Conservation (phyloP, 345 rosid genomes). For the Salix suchowensis region DNA sequence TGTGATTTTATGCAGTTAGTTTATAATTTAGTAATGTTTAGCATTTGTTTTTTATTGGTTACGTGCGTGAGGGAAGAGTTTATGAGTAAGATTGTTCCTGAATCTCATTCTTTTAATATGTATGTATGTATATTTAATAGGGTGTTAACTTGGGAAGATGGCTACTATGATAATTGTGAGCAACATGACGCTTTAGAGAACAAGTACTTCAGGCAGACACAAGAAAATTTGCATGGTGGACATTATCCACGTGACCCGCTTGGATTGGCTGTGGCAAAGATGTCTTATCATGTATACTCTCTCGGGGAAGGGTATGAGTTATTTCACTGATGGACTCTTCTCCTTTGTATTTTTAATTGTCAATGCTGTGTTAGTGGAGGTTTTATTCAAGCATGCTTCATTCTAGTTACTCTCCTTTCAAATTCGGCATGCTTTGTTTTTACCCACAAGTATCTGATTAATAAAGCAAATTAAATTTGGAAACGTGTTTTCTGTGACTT, state of each 20-base stretch:
- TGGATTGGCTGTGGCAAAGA: slow-evolving; percentile 77
- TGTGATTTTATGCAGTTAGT: background rate
- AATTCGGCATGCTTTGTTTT: background rate
- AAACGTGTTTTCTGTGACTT: background rate
- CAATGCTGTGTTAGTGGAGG: background rate
- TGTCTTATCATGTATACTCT: slow-evolving; percentile 80
- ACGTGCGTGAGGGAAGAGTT: no score
- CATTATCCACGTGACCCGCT: slow-evolving; percentile 46
- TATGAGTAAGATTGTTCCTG: background rate
- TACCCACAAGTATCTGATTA: background rate
- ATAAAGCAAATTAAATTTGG: background rate
- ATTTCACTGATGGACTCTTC: slow-evolving; percentile 7
- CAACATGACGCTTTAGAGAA: slow-evolving; percentile 35
- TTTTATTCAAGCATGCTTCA: background rate
- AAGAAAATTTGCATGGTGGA: slow-evolving; percentile 36
- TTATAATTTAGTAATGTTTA: background rate
- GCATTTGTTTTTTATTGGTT: background rate
- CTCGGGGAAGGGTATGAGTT: slow-evolving; percentile 82
- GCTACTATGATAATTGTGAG: slow-evolving; percentile 56
- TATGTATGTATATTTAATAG: slow-evolving; percentile 24
- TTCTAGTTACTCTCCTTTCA: background rate
- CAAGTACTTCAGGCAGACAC: slow-evolving; percentile 34
- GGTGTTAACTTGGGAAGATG: slow-evolving; percentile 90
- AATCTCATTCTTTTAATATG: background rate
- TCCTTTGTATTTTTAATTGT: background rate